Evolutionary conservation across 345 rosid genomes (phyloP).

Genomic region (Punica granatum): DNA sequence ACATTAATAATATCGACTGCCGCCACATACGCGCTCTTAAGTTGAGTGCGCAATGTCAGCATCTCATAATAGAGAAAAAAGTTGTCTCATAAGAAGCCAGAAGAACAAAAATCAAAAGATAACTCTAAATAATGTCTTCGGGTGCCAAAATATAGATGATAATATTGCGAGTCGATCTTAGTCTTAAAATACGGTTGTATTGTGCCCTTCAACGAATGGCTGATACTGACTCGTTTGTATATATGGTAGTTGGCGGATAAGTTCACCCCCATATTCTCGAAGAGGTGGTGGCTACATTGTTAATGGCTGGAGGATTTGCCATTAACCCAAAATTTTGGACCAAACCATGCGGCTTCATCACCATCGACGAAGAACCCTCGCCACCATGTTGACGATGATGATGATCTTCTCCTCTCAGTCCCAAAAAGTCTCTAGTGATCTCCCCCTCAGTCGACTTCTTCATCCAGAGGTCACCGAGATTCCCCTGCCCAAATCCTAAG

Average conservation of each 20-base stretch:
- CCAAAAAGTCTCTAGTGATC: slow-evolving; percentile 18
- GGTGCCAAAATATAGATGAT: background rate
- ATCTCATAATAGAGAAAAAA: background rate
- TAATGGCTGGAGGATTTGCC: background rate
- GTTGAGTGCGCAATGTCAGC: background rate
- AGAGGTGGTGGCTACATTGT: background rate
- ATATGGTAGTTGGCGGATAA: background rate
- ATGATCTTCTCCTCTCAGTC: slow-evolving; percentile 4
- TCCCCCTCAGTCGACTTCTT: background rate
- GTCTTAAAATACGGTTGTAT: background rate
- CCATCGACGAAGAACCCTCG: background rate
- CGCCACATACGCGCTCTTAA: background rate
- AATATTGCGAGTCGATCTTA: background rate
- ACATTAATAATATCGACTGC: background rate
- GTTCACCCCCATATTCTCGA: background rate
- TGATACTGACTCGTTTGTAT: background rate
- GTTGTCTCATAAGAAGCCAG: background rate
- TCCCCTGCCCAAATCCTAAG: slow-evolving; percentile 1
- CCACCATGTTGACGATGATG: background rate
- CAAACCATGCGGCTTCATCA: background rate
- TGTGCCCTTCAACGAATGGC: background rate
- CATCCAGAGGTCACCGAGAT: background rate
- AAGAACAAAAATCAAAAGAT: background rate
- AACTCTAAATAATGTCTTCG: background rate
- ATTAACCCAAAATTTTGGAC: background rate